A percentile compares a stretch with the other conserved stretches of the same genome.
Evolutionary conservation across 2,329 filamentous ascomycete species (phyloP).

Genomic region (Blumeria graminis): DNA sequence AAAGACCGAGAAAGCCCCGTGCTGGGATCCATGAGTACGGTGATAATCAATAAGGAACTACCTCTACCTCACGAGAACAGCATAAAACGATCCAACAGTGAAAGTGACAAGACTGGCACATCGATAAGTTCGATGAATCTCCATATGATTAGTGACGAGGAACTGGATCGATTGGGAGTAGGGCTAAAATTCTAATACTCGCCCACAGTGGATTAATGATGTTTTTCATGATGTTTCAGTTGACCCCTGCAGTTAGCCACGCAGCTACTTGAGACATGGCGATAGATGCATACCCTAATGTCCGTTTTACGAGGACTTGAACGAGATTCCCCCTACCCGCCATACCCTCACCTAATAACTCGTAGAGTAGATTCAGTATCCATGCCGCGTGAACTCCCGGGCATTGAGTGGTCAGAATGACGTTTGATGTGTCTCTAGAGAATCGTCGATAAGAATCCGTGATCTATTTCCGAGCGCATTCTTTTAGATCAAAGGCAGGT

Average conservation of each 20-base stretch:
- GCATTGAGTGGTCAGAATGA: too few relatives aligned
- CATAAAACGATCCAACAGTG: slow-evolving; percentile 2
- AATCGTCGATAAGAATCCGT: too few relatives aligned
- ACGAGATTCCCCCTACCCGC: neutral
- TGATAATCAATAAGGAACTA: neutral
- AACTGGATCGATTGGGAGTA: slow-evolving; percentile 9
- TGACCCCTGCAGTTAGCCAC: neutral
- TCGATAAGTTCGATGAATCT: slow-evolving; percentile 6
- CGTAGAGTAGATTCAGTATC: neutral
- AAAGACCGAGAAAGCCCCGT: neutral
- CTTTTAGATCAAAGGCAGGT: too few relatives aligned
- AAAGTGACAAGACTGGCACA: slow-evolving; percentile 7
- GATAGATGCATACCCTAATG: neutral
- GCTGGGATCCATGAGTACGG: neutral
- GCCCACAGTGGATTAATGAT: neutral
- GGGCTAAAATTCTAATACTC: slow-evolving; percentile 3
- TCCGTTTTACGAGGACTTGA: neutral
- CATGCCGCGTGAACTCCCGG: too few relatives aligned
- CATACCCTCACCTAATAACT: neutral
- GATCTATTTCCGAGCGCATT: too few relatives aligned
- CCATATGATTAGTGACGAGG: slow-evolving; percentile 7
- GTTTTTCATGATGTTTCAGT: neutral
- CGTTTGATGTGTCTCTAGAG: too few relatives aligned
- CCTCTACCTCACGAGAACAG: neutral
- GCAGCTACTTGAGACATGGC: neutral